A percentile compares a stretch with the other conserved stretches of the same genome.
These are phyloP conservation scores for Rheum nobile DNA, from an alignment of 148 eudicot species.

Conservation along the genomic window DNA sequence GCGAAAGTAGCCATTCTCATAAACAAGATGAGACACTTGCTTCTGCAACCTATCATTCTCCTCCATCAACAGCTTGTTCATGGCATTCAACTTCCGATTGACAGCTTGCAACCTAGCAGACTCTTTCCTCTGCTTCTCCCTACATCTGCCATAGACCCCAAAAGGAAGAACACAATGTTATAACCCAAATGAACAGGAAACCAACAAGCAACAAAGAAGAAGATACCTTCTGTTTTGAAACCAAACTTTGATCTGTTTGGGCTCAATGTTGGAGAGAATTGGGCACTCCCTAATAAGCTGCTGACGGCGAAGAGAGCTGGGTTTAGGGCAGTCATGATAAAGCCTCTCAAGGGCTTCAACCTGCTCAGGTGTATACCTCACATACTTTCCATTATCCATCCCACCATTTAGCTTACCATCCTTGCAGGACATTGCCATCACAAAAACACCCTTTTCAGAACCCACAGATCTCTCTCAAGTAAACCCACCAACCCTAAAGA, in stretches of 20 bases:
- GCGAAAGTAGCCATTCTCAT: constrained; percentile 91
- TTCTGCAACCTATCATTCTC: constrained; percentile 95
- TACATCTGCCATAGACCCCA: constrained; percentile 40
- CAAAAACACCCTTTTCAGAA: background rate
- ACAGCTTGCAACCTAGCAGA: constrained; percentile 86
- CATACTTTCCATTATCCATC: constrained; percentile 89
- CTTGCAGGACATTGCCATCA: constrained; percentile 90
- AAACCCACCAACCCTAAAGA: background rate
- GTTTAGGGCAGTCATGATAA: constrained; percentile 90
- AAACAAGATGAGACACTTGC: constrained; percentile 88
- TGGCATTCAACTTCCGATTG: constrained; percentile 86
- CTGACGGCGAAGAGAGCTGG: constrained; percentile 83
- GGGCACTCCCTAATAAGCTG: constrained; percentile 89
- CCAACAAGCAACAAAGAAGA: background rate
- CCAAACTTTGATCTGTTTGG: constrained; percentile 97
- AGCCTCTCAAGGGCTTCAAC: constrained; percentile 96
- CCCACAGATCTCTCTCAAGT: background rate
- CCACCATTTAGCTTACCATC: constrained; percentile 46
- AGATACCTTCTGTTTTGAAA: constrained; percentile 85
- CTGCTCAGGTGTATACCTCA: constrained; percentile 96
- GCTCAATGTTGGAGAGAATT: constrained; percentile 77
- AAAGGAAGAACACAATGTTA: background rate
- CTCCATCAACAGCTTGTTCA: constrained; percentile 97
- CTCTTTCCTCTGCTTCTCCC: constrained; percentile 97
- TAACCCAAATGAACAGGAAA: background rate